phyloP scores from a whole-genome alignment of 1,284 basidiomycete genomes.

The Singerocomus inundabilis region DNA sequence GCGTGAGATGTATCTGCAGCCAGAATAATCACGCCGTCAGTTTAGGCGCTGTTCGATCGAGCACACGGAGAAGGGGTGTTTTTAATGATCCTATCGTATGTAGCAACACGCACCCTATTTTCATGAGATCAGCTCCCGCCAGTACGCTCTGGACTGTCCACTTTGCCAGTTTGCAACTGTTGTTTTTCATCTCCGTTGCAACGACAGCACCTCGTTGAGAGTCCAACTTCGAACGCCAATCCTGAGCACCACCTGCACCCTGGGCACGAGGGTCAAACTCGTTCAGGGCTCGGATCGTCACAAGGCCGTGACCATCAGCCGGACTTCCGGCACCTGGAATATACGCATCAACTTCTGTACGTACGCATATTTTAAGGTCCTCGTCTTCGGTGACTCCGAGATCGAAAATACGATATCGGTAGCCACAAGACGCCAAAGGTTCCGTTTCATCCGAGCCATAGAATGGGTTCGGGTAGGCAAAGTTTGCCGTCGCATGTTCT shows the following conservation, averaged over 20 bases:
- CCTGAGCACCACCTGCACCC: conserved; percentile 90
- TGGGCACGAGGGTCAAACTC: conserved; percentile 94
- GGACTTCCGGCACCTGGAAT: conserved; percentile 63
- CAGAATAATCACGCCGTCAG: conserved; percentile 10
- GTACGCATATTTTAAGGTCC: conserved; percentile 87
- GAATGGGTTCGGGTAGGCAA: conserved; percentile 91
- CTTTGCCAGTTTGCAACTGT: conserved; percentile 96
- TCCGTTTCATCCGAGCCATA: conserved; percentile 94
- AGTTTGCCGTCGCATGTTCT: conserved; percentile 68
- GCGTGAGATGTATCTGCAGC: conserved; percentile 83
- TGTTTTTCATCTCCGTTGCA: conserved; percentile 99
- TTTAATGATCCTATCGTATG: conserved; percentile 6
- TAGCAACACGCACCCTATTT: conserved; percentile 78
- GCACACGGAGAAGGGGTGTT: not conserved
- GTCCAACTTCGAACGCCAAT: conserved; percentile 97
- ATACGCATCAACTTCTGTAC: conserved; percentile 96
- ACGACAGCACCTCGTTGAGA: conserved; percentile 97
- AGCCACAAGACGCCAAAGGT: conserved; percentile 92
- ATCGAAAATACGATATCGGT: conserved; percentile 96
- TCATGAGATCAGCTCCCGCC: conserved; percentile 95
- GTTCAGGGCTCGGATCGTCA: conserved; percentile 94
- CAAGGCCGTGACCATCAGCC: conserved; percentile 72
- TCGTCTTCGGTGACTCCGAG: conserved; percentile 89
- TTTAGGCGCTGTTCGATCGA: conserved; percentile 4
- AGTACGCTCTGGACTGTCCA: conserved; percentile 97